These are phyloP conservation scores for Nevesoporus exiguus DNA, from an alignment of 768 basidiomycete species.

Conservation along the genomic window DNA sequence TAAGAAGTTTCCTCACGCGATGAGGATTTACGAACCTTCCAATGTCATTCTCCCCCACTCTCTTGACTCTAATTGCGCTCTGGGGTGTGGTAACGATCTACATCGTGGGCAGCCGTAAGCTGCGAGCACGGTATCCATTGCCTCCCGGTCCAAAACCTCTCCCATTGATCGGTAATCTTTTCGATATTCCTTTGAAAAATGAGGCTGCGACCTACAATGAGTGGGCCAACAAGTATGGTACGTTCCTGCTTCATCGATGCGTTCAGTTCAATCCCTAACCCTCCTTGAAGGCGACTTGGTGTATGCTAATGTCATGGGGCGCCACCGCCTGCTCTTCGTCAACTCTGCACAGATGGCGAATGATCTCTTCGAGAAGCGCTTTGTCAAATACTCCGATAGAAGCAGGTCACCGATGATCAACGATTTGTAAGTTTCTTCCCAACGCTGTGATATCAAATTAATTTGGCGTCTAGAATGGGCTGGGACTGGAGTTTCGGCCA, in stretches of 20 bases:
- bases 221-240: conserved; percentile 40
- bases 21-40: conserved; percentile 1
- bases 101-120: conserved; percentile 12
- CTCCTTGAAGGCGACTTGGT: conserved; percentile 45
- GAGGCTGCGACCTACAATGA: conserved; percentile 41
- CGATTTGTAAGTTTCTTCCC: conserved; percentile 37
- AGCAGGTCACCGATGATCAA: conserved; percentile 47
- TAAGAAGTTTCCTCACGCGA: conserved; percentile 12
- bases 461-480: conserved; percentile 37
- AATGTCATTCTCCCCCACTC: conserved; percentile 16
- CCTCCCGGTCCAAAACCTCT: conserved; percentile 55
- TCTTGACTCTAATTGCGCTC: conserved; percentile 21
- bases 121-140: conserved; percentile 30
- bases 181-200: conserved; percentile 40
- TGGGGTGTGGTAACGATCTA: conserved; percentile 20
- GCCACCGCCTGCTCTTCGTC: conserved; percentile 44
- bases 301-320: conserved; percentile 49
- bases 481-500: conserved; percentile 54
- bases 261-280: not conserved
- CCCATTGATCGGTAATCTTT: conserved; percentile 54
- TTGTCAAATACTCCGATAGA: conserved; percentile 54
- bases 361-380: conserved; percentile 57
- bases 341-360: conserved; percentile 44
- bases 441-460: not conserved
- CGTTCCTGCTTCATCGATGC: not conserved